Conservation (phyloP, 1,139 yeast species). For the Taphrina flavorubra region DNA sequence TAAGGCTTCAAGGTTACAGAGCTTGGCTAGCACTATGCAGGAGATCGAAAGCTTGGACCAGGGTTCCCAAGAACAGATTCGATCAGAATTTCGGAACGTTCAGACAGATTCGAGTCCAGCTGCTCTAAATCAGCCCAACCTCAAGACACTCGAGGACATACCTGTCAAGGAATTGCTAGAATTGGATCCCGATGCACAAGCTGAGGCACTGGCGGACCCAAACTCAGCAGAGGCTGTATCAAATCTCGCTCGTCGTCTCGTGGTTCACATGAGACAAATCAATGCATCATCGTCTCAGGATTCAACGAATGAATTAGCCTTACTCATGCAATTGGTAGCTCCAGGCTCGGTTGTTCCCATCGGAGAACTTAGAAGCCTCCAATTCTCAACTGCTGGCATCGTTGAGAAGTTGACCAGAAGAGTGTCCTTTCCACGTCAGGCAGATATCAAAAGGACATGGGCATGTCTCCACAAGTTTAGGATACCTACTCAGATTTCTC, state of each 20-base stretch:
- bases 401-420: conserved; percentile 32
- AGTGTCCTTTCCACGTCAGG: not conserved
- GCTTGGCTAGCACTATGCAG: not conserved
- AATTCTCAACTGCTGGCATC: conserved; percentile 2
- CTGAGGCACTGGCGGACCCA: not conserved
- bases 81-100: not conserved
- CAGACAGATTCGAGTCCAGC: not conserved
- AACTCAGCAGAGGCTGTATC: not conserved
- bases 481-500: conserved; percentile 28
- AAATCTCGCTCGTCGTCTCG: not conserved
- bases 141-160: not conserved
- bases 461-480: conserved; percentile 16
- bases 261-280: not conserved
- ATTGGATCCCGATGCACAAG: not conserved
- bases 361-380: conserved; percentile 13
- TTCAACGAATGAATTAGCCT: not conserved
- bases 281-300: not conserved
- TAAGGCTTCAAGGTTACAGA: conserved; percentile 11
- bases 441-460: not conserved
- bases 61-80: conserved; percentile 3
- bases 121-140: not conserved
- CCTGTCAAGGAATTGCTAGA: not conserved
- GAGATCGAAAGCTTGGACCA: conserved; percentile 7
- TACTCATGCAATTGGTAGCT: conserved; percentile 4
- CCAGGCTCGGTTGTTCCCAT: conserved; percentile 1